These are phyloP conservation scores for Thelephora ganbajun DNA, from an alignment of 768 basidiomycete genomes.

Conservation along the genomic window DNA sequence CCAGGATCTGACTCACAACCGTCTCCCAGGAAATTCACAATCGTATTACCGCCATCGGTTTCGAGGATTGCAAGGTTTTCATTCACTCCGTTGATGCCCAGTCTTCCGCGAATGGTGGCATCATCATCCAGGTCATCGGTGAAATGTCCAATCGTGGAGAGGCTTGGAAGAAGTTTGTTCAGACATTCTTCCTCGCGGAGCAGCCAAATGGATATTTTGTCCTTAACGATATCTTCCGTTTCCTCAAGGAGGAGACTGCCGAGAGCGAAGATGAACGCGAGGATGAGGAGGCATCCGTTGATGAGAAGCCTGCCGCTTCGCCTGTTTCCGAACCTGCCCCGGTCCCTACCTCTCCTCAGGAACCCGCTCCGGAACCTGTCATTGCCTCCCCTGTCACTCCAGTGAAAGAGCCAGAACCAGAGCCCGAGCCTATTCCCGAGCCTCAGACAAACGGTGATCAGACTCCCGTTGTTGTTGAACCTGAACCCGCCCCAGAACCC, in stretches of 20 bases:
- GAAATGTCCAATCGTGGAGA: constrained; percentile 93
- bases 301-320: constrained; percentile 12
- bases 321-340: constrained; percentile 19
- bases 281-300: constrained; percentile 31
- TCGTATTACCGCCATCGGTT: constrained; percentile 88
- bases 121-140: constrained; percentile 98
- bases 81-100: constrained; percentile 98
- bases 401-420: constrained; percentile 16
- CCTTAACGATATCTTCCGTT: constrained; percentile 99
- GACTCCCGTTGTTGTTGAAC: constrained; percentile 26
- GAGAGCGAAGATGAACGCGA: constrained; percentile 64
- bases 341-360: constrained; percentile 16
- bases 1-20: neutral
- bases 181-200: constrained; percentile 99
- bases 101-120: constrained; percentile 86
- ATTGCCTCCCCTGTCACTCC: constrained; percentile 22
- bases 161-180: constrained; percentile 96
- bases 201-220: constrained; percentile 99
- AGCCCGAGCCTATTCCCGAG: constrained; percentile 25
- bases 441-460: constrained; percentile 18
- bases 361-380: constrained; percentile 16
- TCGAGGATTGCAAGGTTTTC: constrained; percentile 96
- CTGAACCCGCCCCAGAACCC: constrained; percentile 18
- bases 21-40: constrained; percentile 80
- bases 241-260: constrained; percentile 89